phyloP scores from a whole-genome alignment of 2,329 filamentous ascomycete genomes.

The Knufia fluminis region DNA sequence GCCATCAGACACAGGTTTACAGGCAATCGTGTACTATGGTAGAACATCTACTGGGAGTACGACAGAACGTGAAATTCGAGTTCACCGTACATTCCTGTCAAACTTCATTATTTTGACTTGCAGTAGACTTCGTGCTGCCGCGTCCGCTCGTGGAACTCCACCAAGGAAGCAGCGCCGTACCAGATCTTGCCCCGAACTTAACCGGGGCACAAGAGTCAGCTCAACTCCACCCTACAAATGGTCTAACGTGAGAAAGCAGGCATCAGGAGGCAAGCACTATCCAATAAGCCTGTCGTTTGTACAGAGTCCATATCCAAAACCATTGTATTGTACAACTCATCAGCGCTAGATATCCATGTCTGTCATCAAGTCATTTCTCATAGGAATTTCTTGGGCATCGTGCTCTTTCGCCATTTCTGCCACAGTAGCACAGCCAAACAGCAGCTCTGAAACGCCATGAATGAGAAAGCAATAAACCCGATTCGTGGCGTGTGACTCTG shows the following conservation, averaged over 20 bases:
- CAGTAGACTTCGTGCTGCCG: too few species aligned
- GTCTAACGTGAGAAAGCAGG: too few species aligned
- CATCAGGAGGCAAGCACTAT: background rate
- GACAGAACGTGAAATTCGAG: too few species aligned
- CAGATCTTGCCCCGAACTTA: background rate
- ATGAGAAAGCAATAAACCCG: conserved; percentile 56
- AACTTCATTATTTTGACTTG: too few species aligned
- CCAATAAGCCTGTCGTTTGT: background rate
- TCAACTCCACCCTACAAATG: too few species aligned
- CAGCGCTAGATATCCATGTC: background rate
- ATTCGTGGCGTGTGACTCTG: conserved; percentile 41
- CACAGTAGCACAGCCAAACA: conserved; percentile 59
- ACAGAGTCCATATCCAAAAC: background rate
- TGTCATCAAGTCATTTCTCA: conserved; percentile 35
- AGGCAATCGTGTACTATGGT: too few species aligned
- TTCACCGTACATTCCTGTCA: too few species aligned
- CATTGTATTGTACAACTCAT: background rate
- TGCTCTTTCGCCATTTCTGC: conserved; percentile 70
- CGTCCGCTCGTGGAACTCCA: too few species aligned
- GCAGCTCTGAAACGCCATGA: conserved; percentile 66
- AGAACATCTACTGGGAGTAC: too few species aligned
- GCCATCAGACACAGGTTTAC: too few species aligned
- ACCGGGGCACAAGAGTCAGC: background rate
- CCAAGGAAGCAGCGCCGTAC: too few species aligned
- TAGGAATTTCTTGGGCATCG: conserved; percentile 84